Percentiles rank a stretch among this genome's conserved stretches.
phyloP scores from a whole-genome alignment of 2,329 filamentous ascomycete species.

The Mycocentrospora acerina region DNA sequence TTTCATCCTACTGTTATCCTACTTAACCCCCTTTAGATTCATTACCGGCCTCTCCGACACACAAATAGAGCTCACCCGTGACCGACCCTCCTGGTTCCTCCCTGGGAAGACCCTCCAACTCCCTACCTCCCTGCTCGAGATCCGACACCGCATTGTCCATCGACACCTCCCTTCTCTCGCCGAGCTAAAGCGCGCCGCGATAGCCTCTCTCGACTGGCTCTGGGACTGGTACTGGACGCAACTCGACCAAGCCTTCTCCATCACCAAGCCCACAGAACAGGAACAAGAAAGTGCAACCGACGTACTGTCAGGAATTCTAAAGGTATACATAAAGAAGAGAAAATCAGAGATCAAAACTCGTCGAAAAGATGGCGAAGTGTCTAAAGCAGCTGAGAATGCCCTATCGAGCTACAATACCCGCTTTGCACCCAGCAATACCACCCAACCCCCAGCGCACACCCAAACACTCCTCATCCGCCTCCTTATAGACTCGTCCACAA shows the following conservation, averaged over 20 bases:
- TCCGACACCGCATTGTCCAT: constrained; percentile 87
- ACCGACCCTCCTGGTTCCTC: constrained; percentile 29
- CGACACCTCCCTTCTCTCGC: constrained; percentile 78
- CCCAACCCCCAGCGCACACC: constrained; percentile 2
- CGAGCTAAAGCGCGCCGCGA: constrained; percentile 69
- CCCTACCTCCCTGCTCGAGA: constrained; percentile 77
- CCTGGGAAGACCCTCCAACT: constrained; percentile 23
- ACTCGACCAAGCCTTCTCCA: constrained; percentile 43
- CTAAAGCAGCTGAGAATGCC: constrained; percentile 18
- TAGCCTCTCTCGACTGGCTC: constrained; percentile 77
- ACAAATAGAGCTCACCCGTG: constrained; percentile 41
- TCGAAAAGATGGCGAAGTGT: constrained; percentile 3
- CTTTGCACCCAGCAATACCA: constrained; percentile 6
- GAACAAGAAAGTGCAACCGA: constrained; percentile 14
- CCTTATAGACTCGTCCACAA: constrained; percentile 38
- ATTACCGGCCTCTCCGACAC: constrained; percentile 78
- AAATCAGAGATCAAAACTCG: constrained; percentile 34
- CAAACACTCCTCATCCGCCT: constrained; percentile 15
- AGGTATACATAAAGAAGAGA: constrained; percentile 33
- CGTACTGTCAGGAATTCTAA: constrained; percentile 33
- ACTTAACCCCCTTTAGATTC: constrained; percentile 57
- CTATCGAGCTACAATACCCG: constrained; percentile 17
- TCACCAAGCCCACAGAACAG: background rate
- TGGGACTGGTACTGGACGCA: constrained; percentile 83
- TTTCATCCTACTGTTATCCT: too few relatives aligned